These are phyloP conservation scores for Macrolepiota fuliginosa DNA, from an alignment of 768 basidiomycete species.

Conservation along the genomic window DNA sequence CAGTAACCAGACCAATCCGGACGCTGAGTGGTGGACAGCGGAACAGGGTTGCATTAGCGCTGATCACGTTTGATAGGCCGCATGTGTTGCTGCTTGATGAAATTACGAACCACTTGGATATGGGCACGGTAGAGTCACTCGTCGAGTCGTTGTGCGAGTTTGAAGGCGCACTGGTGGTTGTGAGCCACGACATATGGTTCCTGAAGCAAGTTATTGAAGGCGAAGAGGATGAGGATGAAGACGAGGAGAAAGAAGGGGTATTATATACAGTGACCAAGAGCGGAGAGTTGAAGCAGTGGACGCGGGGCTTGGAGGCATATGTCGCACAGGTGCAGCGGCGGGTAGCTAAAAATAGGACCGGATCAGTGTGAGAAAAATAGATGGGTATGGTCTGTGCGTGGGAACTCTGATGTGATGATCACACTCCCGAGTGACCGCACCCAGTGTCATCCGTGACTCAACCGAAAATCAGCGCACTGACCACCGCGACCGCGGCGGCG, in stretches of 20 bases:
- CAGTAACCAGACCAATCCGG: constrained; percentile 33
- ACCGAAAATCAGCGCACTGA: constrained; percentile 41
- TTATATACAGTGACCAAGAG: constrained; percentile 30
- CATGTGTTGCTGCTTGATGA: constrained; percentile 58
- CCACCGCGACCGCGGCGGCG: constrained; percentile 32
- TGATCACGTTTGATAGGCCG: constrained; percentile 51
- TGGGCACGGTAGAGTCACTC: constrained; percentile 55
- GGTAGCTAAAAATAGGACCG: neutral
- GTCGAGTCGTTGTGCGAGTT: constrained; percentile 49
- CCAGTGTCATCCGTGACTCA: constrained; percentile 31
- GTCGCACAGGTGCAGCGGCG: constrained; percentile 19
- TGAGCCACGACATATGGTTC: constrained; percentile 58
- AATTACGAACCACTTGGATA: constrained; percentile 70
- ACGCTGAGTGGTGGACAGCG: constrained; percentile 54
- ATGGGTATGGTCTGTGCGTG: constrained; percentile 39
- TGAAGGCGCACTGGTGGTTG: constrained; percentile 55
- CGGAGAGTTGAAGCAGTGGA: constrained; percentile 28
- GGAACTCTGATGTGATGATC: constrained; percentile 29
- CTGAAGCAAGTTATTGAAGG: constrained; percentile 32
- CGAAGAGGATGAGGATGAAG: constrained; percentile 22
- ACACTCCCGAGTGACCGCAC: constrained; percentile 24
- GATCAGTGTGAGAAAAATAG: neutral
- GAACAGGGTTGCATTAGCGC: constrained; percentile 58
- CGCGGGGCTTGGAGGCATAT: constrained; percentile 30
- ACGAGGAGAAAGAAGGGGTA: constrained; percentile 20